These are phyloP conservation scores for Bombardia bombarda DNA, from an alignment of 495 filamentous ascomycete species.

Conservation along the genomic window DNA sequence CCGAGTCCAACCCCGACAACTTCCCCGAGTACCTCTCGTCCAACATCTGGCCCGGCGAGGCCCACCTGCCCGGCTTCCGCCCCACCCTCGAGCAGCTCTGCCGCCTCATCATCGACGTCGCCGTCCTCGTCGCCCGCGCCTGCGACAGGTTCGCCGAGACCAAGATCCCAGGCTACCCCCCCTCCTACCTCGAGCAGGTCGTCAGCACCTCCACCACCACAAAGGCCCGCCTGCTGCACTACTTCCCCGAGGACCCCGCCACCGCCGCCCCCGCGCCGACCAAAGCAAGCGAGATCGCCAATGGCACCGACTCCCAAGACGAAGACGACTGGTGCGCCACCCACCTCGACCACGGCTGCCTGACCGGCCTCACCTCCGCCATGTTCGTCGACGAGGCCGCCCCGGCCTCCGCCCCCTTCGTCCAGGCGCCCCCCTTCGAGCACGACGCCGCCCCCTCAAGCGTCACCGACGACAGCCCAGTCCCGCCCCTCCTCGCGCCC, in stretches of 20 bases:
- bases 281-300: slow-evolving; percentile 14
- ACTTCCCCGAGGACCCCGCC: slow-evolving; percentile 59
- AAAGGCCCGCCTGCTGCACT: slow-evolving; percentile 89
- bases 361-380: slow-evolving; percentile 87
- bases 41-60: slow-evolving; percentile 77
- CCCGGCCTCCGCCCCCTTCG: slow-evolving; percentile 35
- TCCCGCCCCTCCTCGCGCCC: slow-evolving; percentile 29
- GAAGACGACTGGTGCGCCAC: slow-evolving; percentile 96
- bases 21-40: slow-evolving; percentile 51
- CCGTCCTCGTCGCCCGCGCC: slow-evolving; percentile 73
- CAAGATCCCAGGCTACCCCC: slow-evolving; percentile 66
- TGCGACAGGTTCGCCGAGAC: slow-evolving; percentile 80
- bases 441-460: slow-evolving; percentile 4
- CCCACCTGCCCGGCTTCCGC: slow-evolving; percentile 64
- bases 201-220: slow-evolving; percentile 80
- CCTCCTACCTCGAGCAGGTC: slow-evolving; percentile 75
- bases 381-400: slow-evolving; percentile 86
- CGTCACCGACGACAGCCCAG: too few species aligned
- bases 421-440: slow-evolving; percentile 21
- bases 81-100: slow-evolving; percentile 68
- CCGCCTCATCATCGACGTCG: slow-evolving; percentile 77
- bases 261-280: slow-evolving; percentile 6
- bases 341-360: slow-evolving; percentile 86
- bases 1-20: slow-evolving; percentile 48
- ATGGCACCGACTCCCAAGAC: slow-evolving; percentile 29